Evolutionary conservation across 345 rosid species (phyloP).

Genomic region (Carallia pectinifolia): DNA sequence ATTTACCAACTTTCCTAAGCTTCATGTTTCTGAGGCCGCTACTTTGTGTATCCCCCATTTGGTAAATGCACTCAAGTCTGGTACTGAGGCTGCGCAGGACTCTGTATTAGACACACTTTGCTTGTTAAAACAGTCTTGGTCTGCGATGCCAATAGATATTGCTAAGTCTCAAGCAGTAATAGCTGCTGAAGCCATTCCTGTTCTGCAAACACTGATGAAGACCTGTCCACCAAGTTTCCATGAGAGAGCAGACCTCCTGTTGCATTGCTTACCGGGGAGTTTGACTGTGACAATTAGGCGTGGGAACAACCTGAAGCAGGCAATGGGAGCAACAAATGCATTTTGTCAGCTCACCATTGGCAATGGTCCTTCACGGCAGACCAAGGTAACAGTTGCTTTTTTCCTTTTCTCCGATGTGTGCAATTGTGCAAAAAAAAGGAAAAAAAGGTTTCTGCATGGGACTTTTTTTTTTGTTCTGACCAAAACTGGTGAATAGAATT

Average conservation of each 20-base stretch:
- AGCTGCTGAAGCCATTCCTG: constrained; percentile 82
- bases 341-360: constrained; percentile 83
- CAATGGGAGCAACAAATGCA: constrained; percentile 76
- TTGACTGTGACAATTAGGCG: constrained; percentile 74
- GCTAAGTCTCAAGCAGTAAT: constrained; percentile 80
- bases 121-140: constrained; percentile 80
- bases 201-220: constrained; percentile 77
- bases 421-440: neutral
- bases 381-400: constrained; percentile 53
- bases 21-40: constrained; percentile 85
- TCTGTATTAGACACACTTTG: constrained; percentile 73
- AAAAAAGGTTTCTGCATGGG: neutral
- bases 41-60: constrained; percentile 84
- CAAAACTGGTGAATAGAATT: no score
- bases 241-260: constrained; percentile 73
- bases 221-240: constrained; percentile 82
- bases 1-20: constrained; percentile 79
- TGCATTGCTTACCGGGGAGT: constrained; percentile 93
- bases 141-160: constrained; percentile 65
- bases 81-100: constrained; percentile 72
- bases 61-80: constrained; percentile 71
- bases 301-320: constrained; percentile 79
- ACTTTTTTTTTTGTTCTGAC: no score
- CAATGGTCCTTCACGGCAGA: constrained; percentile 78
- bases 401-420: neutral